Base-by-base conservation (phyloP, 345 rosid species). In the Dimocarpus longan region DNA sequence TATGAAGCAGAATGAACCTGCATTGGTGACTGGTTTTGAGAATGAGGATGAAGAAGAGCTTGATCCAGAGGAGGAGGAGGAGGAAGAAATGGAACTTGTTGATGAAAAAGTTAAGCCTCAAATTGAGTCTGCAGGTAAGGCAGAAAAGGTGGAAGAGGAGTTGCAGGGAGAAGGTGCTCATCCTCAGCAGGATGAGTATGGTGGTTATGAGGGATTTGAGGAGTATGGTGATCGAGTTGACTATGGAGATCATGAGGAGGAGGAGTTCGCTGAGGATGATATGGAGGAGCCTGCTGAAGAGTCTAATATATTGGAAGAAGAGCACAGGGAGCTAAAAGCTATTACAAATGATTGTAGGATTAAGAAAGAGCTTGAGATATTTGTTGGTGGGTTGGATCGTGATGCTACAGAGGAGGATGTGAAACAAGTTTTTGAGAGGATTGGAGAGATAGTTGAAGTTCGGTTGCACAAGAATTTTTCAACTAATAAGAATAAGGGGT, bases 361-460 rank as follows among this genome's bases (percentile, higher is more conserved):
- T 70, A 88, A 86, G 85, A 91, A 85, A 84, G 90, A 89, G 79
- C 82, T 74, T 72, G 94, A 89, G 82, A 89, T 89, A 75, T 89
- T 91, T 83, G 85, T 89, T 57, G 88, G 90, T 77, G 92, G 94
- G 52, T 74, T 91, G 77, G 91, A 88, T 67, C 82, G 85, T 59
- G 90, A 88, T 81, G 91, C 92, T 66, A 78, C 78, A 3, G 94
- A 89, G 82, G 89, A 86, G 78, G 92, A 89, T 71, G 82, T 91
- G 84, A 88, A 75, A 76, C 81, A 68, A 81, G 88, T 84, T 76
- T 89, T 91, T 83, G 87, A 86, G 87, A 83, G 80, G 77, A 84
- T 91, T 73, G 92, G 91, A 68, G 84, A 89, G 75, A 86, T 89
- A 32, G 84, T 85, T 76, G 94, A 89, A 77, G 88, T 91, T 70